Conservation (phyloP, 768 basidiomycete genomes). For the Boletus reticuloceps region DNA sequence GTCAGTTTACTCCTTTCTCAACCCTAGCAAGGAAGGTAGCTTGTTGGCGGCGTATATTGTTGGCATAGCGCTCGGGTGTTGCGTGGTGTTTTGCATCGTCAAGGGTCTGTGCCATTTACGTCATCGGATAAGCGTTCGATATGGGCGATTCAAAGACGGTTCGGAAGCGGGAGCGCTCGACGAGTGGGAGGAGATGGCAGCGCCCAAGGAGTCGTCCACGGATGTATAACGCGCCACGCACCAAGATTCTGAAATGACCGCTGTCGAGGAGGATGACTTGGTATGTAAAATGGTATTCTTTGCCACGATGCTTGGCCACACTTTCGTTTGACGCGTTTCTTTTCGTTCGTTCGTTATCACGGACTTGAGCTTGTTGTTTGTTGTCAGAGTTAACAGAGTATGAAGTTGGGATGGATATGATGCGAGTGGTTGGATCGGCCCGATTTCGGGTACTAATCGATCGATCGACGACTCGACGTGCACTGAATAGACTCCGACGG, state of each 20-base stretch:
- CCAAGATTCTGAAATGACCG: too few relatives aligned
- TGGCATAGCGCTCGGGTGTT: constrained; percentile 53
- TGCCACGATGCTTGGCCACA: neutral
- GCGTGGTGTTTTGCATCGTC: constrained; percentile 50
- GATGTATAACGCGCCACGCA: neutral
- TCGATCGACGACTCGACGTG: too few relatives aligned
- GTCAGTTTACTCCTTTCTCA: constrained; percentile 65
- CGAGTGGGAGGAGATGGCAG: constrained; percentile 46
- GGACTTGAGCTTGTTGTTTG: neutral
- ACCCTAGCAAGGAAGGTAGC: constrained; percentile 44
- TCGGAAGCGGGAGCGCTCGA: constrained; percentile 30
- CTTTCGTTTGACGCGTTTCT: neutral
- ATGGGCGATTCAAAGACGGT: constrained; percentile 4
- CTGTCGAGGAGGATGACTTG: too few relatives aligned
- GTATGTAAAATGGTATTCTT: too few relatives aligned
- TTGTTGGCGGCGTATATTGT: constrained; percentile 60
- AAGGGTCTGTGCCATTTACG: constrained; percentile 42
- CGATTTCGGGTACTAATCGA: too few relatives aligned
- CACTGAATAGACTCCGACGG: too few relatives aligned
- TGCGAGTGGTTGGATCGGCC: too few relatives aligned
- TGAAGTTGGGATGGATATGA: too few relatives aligned
- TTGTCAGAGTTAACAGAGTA: neutral
- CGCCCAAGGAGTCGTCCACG: constrained; percentile 10
- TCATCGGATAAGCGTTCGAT: constrained; percentile 26
- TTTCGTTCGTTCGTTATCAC: neutral